Conservation (phyloP, 805 yeast species). For the Myxozyma udenii region DNA sequence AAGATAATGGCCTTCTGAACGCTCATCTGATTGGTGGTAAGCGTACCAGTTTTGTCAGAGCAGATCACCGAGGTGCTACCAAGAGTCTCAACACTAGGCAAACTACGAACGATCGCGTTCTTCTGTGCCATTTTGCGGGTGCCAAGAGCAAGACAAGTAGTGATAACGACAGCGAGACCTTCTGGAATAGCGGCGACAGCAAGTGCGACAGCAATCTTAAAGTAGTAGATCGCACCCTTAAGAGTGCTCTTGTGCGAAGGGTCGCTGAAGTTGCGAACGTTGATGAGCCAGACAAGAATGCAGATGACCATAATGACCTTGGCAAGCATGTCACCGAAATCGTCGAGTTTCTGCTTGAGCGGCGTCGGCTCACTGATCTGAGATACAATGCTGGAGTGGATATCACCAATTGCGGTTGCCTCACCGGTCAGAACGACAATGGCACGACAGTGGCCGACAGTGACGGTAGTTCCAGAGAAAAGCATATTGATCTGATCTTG, state of each 20-base stretch:
- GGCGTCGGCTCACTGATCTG: slow-evolving; percentile 42
- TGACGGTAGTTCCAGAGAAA: slow-evolving; percentile 41
- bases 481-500: slow-evolving; percentile 40
- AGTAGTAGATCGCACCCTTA: slow-evolving; percentile 49
- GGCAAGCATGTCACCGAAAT: slow-evolving; percentile 44
- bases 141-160: slow-evolving; percentile 50
- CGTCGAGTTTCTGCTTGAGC: slow-evolving; percentile 41
- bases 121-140: slow-evolving; percentile 47
- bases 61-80: slow-evolving; percentile 58
- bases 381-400: slow-evolving; percentile 41
- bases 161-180: slow-evolving; percentile 51
- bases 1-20: slow-evolving; percentile 38
- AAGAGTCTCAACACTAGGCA: slow-evolving; percentile 53
- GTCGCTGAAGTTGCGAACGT: slow-evolving; percentile 43
- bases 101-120: slow-evolving; percentile 47
- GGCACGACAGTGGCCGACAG: slow-evolving; percentile 46
- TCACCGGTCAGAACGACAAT: slow-evolving; percentile 43
- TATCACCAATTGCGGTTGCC: slow-evolving; percentile 45
- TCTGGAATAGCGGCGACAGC: slow-evolving; percentile 53
- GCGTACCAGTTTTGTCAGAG: slow-evolving; percentile 49
- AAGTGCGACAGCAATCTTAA: slow-evolving; percentile 50
- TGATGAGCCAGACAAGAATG: slow-evolving; percentile 46
- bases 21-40: slow-evolving; percentile 44
- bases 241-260: slow-evolving; percentile 47
- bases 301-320: slow-evolving; percentile 48